Evolutionary conservation across 208 protist genomes (phyloP).

Genomic region (Porcisia deanei): DNA sequence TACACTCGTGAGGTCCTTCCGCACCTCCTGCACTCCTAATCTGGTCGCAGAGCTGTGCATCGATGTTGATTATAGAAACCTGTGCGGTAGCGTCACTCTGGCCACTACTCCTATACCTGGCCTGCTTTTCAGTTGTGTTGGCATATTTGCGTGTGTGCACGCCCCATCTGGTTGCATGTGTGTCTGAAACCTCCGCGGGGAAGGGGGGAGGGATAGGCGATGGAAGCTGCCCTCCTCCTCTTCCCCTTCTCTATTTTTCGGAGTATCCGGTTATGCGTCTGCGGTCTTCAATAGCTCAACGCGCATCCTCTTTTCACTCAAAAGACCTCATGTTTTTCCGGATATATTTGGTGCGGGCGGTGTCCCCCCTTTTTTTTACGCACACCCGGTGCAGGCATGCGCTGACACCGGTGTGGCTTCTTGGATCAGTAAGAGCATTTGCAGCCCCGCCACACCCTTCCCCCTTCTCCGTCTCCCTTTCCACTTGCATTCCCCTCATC

Average conservation of each 20-base stretch:
- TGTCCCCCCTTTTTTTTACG: background rate
- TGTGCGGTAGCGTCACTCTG: background rate
- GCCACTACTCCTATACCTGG: background rate
- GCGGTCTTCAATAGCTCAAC: background rate
- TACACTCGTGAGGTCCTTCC: constrained; percentile 41
- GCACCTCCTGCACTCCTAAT: constrained; percentile 30
- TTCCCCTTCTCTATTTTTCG: background rate
- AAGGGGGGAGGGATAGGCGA: background rate
- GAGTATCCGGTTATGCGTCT: background rate
- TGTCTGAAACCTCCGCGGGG: background rate
- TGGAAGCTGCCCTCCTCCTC: background rate
- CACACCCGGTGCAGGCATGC: background rate
- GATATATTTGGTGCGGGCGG: background rate
- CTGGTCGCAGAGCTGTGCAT: background rate
- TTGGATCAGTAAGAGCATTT: background rate
- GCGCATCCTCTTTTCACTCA: background rate
- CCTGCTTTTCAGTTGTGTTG: background rate
- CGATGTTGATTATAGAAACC: background rate
- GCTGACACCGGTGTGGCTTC: background rate
- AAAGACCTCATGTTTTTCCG: background rate
- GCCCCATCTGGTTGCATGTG: background rate
- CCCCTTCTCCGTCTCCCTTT: background rate
- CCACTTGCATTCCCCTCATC: background rate
- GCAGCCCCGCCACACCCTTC: background rate
- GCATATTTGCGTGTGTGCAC: background rate